Evolutionary conservation across 2,329 filamentous ascomycete genomes (phyloP), one percentile per base, ranked within the genome.

Genomic region (Zalaria obscura): DNA sequence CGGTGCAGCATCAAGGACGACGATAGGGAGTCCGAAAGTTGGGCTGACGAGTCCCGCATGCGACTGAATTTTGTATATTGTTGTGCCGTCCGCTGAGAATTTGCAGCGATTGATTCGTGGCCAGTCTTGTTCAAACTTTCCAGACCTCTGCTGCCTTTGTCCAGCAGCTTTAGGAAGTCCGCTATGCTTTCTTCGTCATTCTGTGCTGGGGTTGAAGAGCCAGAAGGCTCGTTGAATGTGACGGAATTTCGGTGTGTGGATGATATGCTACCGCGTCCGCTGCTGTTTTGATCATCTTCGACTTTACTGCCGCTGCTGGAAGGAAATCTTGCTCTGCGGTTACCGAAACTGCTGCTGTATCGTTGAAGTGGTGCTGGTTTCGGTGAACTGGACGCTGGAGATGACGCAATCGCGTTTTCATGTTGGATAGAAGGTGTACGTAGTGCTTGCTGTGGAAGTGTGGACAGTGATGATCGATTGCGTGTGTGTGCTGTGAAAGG

Each of bases 331-430:
- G 76, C 80, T 41, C 84, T 77, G 36, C 91, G 77, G 57, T 94
- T 86, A 5, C 81, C 83, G 54, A 98, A 98, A 55, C 88, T 94
- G 60, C 89, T 96, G 60, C 86, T 93, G 57, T 93, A 96, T 37
- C 84, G 78, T 45, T 78, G 80, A n/a, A 83, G 78, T 0, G 81
- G 77, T 5, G 77, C 72, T 4, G 85, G 84, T 47, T 82, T 83
- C 2, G 89, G 87, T 5, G 87, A 93, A 42, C 81, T 77, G 4
- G 80, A 78, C 42, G 75, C 66, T 5, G 85, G 78, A 31, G 76
- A 76, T 6, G 76, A 76, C 6, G 81, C 72, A 44, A 77, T 68
- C 0, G 72, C 67, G 45, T 72, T 72, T 26, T 82, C 77, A 41
- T 75, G 71, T 9, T 73, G 65, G 5, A 76, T 63, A 4, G 81